Conservation (phyloP, 2,329 filamentous ascomycete genomes). For the Trichoderma cornu-damae region DNA sequence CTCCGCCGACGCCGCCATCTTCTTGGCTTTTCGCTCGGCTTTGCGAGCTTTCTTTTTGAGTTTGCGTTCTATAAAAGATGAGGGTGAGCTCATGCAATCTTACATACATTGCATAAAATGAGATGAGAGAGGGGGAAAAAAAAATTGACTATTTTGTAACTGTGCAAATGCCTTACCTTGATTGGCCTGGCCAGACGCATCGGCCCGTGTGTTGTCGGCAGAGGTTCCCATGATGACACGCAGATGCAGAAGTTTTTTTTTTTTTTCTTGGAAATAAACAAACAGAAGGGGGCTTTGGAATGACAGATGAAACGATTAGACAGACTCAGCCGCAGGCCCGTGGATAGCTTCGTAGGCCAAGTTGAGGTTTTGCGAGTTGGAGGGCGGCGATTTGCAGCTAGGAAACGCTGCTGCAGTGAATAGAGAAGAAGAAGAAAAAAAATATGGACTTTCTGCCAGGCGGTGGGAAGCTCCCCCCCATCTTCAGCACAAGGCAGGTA, state of each 20-base stretch:
- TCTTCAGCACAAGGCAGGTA: slow-evolving; percentile 1
- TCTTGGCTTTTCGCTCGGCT: slow-evolving; percentile 24
- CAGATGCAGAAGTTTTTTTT: too few species aligned
- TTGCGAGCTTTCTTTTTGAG: slow-evolving; percentile 35
- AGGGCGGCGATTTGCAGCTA: not conserved
- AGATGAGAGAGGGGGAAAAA: not conserved
- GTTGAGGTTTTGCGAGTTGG: not conserved
- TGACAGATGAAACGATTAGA: not conserved
- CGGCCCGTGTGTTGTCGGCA: not conserved
- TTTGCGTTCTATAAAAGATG: not conserved
- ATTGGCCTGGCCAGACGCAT: not conserved
- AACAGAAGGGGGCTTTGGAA: not conserved
- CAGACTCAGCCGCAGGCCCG: not conserved
- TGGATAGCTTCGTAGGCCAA: not conserved
- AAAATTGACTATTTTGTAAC: not conserved
- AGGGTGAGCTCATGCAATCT: not conserved
- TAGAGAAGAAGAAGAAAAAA: slow-evolving; percentile 1
- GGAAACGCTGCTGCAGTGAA: not conserved
- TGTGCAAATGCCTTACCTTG: not conserved
- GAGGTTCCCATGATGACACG: slow-evolving; percentile 2
- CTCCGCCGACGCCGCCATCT: slow-evolving; percentile 15
- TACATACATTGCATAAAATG: not conserved
- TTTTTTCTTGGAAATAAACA: not conserved
- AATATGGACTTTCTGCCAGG: slow-evolving; percentile 5
- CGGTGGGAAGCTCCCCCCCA: slow-evolving; percentile 1